Evolutionary conservation across 371 early-diverging fungal species (phyloP), one percentile per base, ranked within the genome.

Genomic region (Funneliformis caledonium): DNA sequence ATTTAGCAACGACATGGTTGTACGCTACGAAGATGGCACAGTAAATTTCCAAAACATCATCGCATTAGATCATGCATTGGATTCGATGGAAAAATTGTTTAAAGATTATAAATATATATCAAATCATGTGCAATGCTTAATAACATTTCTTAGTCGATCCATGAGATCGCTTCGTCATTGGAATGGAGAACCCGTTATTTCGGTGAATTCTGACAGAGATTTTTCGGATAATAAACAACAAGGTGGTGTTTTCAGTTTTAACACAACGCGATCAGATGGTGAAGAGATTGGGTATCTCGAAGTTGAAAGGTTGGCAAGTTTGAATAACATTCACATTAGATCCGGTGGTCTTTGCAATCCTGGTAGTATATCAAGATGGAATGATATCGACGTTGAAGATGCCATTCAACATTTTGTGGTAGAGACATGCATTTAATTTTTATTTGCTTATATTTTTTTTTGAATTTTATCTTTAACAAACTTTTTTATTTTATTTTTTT

Each of bases 311-410:
- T 83, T 93, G 68, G 92, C 93, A 1, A 82, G 83, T 56, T 83
- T 88, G 82, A 83, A 87, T 42, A 84, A 88, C 11, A 90, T 94
- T 52, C 89, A 92, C 77, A 72, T 94, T n/a, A 89, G 95, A 0
- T 80, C 89, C 0, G 95, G 95, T 0, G 88, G 93, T 45, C 90
- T 91, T 82, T 94, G 95, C 85, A 94, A 94, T 76, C 92, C 93
- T 6, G 94, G 95, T 50, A 91, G 93, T 0, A 85, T 89, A 70
- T 88, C 92, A 74, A 81, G 82, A 14, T 89, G 89, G 87, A 11
- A 26, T 60, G 9, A 10, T 19, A 4, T 76, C 61, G 16, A 0
- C 8, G n/a, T n/a, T 19, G 59, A 56, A 1, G 43, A 61, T 0
- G 12, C 61, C 10, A 76, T 76, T 16, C 16, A n/a, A 2, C 12